Base-by-base conservation (phyloP, 78 protist genomes). In the Dictyostelium capitatum region DNA sequence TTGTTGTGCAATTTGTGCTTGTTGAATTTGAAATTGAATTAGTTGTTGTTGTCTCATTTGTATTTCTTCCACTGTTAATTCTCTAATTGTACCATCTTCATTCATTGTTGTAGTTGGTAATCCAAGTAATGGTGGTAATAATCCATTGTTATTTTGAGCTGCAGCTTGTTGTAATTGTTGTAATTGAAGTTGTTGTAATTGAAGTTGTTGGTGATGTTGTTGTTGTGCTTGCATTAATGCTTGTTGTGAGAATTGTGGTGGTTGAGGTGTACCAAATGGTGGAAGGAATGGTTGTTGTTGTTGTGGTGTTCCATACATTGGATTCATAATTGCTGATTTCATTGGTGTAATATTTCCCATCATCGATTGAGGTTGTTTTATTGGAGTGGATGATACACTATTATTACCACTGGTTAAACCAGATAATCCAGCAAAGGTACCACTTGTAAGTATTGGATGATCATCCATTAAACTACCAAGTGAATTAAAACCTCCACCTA, bases 251-350 rank as follows among this genome's bases (percentile, higher is more conserved):
- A 30, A 62, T 28, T 53, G 69, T 37, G 85, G 73, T 15, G 47
- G 32, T 62, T 62, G 70, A 10, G 70, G 70, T 2, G 47, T 41
- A 11, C 15, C 28, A n/a, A 20, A 20, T 67, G 75, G 20, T 23
- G 54, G 81, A 10, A 75, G 64, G 30, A 75, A 17, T 59, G 87
- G 72, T 11, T 46, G n/a, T 80, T 37, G 37, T 43, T 54, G 87
- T 28, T 57, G 43, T 51, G 85, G 28, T 17, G 73, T 62, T n/a
- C 28, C 43, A 62, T 62, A 62, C 4, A 62, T 62, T 25, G n/a
- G 11, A 62, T 62, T 62, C 6, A 62, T 62, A 9, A 62, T 62
- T 6, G 70, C 70, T 0, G 70, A 62, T 62, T 62, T 62, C 11
- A 62, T 62, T 62, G 70, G 70, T 25, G 70, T 62, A 62, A 62